Conservation (phyloP, 257 asterid genomes). For the Penstemon newberryi region DNA sequence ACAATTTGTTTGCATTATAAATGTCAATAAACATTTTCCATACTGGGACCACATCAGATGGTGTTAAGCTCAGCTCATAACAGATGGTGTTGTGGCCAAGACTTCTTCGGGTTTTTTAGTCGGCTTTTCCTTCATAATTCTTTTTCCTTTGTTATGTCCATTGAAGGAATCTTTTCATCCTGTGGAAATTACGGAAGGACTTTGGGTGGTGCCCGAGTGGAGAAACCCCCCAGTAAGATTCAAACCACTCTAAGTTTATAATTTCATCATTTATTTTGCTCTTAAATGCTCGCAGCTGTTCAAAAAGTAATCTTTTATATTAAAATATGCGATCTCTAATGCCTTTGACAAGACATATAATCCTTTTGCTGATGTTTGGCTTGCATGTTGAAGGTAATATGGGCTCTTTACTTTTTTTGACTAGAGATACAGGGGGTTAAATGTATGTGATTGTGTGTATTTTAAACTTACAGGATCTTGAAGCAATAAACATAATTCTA, state of each 20-base stretch:
- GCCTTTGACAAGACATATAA: neutral
- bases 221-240: conserved; percentile 71
- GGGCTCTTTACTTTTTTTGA: neutral
- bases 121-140: neutral
- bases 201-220: conserved; percentile 98
- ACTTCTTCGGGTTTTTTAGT: conserved; percentile 1
- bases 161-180: conserved; percentile 83
- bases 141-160: neutral
- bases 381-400: neutral
- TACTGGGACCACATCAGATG: too few species aligned
- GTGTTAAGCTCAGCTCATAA: too few species aligned
- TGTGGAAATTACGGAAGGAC: conserved; percentile 66
- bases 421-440: conserved; percentile 11
- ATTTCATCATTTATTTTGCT: neutral
- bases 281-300: conserved; percentile 12
- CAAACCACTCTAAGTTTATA: conserved; percentile 14
- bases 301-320: neutral
- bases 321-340: neutral
- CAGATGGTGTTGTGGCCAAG: too few species aligned
- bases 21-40: too few species aligned
- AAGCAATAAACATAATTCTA: conserved; percentile 71
- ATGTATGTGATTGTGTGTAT: too few species aligned
- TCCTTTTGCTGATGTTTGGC: neutral
- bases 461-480: conserved; percentile 57
- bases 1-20: too few species aligned